Conservation (phyloP, 106 monocot genomes). For the Acorus calamus region DNA sequence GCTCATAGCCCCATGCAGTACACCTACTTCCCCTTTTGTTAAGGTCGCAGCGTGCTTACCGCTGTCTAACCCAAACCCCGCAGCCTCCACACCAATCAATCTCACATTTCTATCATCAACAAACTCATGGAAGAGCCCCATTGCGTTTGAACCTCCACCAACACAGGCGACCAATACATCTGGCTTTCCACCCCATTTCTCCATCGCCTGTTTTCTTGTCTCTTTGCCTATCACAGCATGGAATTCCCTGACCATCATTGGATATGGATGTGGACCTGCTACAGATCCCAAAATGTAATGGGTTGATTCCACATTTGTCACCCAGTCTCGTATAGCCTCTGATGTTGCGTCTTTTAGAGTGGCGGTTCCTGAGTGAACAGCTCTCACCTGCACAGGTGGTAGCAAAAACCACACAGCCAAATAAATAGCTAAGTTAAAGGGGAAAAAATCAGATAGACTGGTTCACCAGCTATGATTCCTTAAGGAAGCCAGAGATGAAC, state of each 20-base stretch:
- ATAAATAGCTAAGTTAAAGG: no score
- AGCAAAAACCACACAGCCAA: no score
- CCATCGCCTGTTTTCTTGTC: slow-evolving; percentile 2
- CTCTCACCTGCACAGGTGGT: neutral
- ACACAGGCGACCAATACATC: slow-evolving; percentile 1
- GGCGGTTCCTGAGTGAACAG: neutral
- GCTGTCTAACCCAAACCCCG: neutral
- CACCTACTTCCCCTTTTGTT: neutral
- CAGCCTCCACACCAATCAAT: slow-evolving; percentile 7
- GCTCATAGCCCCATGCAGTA: neutral
- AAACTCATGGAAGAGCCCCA: neutral
- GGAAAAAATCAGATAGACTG: no score
- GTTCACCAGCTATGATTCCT: no score
- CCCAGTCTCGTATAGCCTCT: neutral
- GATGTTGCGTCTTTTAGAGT: slow-evolving; percentile 1
- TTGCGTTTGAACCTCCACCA: neutral
- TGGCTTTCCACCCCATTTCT: slow-evolving; percentile 5
- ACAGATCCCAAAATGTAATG: neutral
- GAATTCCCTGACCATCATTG: slow-evolving; percentile 2
- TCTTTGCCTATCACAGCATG: neutral
- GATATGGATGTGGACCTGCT: slow-evolving; percentile 1
- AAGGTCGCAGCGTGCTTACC: slow-evolving; percentile 3
- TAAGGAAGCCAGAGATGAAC: no score
- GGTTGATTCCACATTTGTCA: no score
- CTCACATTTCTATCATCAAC: neutral